These are phyloP conservation scores for Citrullus amarus DNA, from an alignment of 306 rosid genomes.

Conservation along the genomic window DNA sequence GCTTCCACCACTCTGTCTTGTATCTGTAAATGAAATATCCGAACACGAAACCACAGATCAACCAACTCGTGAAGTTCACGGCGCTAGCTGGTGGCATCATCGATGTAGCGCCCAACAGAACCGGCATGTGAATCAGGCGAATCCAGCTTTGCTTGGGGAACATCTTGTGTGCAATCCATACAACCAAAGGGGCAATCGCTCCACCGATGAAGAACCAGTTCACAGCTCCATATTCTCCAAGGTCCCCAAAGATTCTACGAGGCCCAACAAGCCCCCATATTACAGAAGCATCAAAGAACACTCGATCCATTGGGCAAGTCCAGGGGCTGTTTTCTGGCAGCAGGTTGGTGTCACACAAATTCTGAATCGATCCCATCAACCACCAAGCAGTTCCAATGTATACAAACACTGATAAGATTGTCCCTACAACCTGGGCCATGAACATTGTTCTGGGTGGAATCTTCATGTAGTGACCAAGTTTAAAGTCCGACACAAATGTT, in stretches of 20 bases:
- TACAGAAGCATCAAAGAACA: slow-evolving; percentile 69
- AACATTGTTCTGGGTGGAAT: too few relatives aligned
- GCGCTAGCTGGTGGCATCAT: slow-evolving; percentile 77
- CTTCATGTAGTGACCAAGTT: too few relatives aligned
- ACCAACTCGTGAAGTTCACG: slow-evolving; percentile 66
- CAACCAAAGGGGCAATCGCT: slow-evolving; percentile 56
- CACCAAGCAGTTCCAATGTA: slow-evolving; percentile 68
- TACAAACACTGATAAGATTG: slow-evolving; percentile 38
- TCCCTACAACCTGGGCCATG: slow-evolving; percentile 38
- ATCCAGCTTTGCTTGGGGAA: slow-evolving; percentile 55
- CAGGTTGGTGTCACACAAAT: slow-evolving; percentile 47
- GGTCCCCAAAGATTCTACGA: slow-evolving; percentile 71
- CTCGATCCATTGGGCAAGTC: slow-evolving; percentile 67
- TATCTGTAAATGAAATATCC: slow-evolving; percentile 40
- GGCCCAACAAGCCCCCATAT: slow-evolving; percentile 91
- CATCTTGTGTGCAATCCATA: slow-evolving; percentile 54
- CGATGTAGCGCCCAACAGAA: slow-evolving; percentile 50
- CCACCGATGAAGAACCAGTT: slow-evolving; percentile 70
- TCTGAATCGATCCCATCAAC: slow-evolving; percentile 54
- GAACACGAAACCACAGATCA: slow-evolving; percentile 35
- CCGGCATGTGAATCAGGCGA: slow-evolving; percentile 45
- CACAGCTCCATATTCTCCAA: slow-evolving; percentile 48
- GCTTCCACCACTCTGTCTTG: slow-evolving; percentile 42
- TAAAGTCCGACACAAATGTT: too few relatives aligned
- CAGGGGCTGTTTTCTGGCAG: slow-evolving; percentile 55